Base-by-base conservation (phyloP, 1,284 basidiomycete genomes). In the Marasmius sp. region DNA sequence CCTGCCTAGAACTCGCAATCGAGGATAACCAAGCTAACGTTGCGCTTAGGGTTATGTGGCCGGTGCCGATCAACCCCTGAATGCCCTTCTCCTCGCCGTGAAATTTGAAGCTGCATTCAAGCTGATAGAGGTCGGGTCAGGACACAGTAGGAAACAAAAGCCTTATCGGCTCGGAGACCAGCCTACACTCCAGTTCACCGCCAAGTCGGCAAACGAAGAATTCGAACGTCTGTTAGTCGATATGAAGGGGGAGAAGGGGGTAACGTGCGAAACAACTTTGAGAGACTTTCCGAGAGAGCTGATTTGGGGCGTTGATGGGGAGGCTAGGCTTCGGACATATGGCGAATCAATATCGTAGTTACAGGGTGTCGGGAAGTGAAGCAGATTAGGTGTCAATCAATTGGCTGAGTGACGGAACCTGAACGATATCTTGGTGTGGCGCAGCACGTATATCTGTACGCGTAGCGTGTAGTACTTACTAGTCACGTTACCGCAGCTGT, bases 11-110 rank as follows among this genome's bases (percentile, higher is more conserved):
- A 9, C 39, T 41, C 39, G 9, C 16, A 16, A 9, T 41, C 39
- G 16, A 41, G 9, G 39, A 41, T 41, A 41, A 41, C 9, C 16
- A 41, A 41, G 39, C 39, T 41, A 16, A 41, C n/a, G n/a, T n/a
- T n/a, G n/a, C n/a, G n/a, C n/a, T n/a, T 20, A 64, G 62, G 22
- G 58, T 64, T 20, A 58, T 54, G 20, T 64, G 62, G 62, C 62
- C 62, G 41, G 50, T 11, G 56, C 50, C 16, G 62, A 64, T 41
- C 62, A 64, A 22, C 57, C 59, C 11, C 56, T 58, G 16, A 64
- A 61, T 34, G 49, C 59, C 1, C 45, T 57, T 6, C 36, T 53
- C 7, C 37, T 57, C 10, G 45, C 51, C 14, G 9, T 43, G 9
- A 33, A 39, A 33, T 56, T 50, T 37, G 55, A 61, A 11, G 62